Base-by-base conservation (phyloP, 2,329 filamentous ascomycete genomes). In the Emmonsiellopsis sp. region DNA sequence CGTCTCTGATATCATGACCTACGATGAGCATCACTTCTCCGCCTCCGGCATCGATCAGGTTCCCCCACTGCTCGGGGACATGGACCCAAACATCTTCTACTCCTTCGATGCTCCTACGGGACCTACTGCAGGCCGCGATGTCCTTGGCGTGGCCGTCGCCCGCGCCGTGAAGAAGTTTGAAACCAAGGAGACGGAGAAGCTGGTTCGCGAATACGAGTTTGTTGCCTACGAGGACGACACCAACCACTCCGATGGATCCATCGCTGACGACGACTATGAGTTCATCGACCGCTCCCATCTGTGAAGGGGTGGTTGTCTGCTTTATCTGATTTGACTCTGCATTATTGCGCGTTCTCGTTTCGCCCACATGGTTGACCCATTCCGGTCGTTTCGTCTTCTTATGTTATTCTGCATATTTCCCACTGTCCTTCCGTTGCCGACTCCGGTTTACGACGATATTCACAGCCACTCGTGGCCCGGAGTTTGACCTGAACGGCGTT, bases 161-260 rank as follows among this genome's bases (percentile, higher is more conserved):
- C 76, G 80, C 65, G 81, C 81, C 1, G 76, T 83, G 41, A 76
- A 81, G 70, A 76, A 74, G 58, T 84, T 76, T 62, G 80, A 84
- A 68, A 78, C 76, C 57, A 76, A 76, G 61, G 77, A 81, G 68
- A 83, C 79, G 2, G 78, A 81, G 67, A 80, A 81, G 68, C 65
- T 84, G 47, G 76, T 81, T 65, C 79, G 77, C 69, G 80, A 83
- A 68, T 84, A 83, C 60, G 80, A 83, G 62, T 74, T 74, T 73
- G 60, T 76, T 71, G 59, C 75, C 30, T 62, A 62, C 15, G 66
- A 69, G 51, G 65, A 67, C 44, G 58, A 64, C 9, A 13, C 46
- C n/a, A 58, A 69, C 35, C 69, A 71, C 55, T 64, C 65, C 51
- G 72, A 72, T 26, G 58, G 59, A 38, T 62, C 59, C 49, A 42